phyloP scores from a whole-genome alignment of 805 yeast species.

The Metschnikowia sp. region DNA sequence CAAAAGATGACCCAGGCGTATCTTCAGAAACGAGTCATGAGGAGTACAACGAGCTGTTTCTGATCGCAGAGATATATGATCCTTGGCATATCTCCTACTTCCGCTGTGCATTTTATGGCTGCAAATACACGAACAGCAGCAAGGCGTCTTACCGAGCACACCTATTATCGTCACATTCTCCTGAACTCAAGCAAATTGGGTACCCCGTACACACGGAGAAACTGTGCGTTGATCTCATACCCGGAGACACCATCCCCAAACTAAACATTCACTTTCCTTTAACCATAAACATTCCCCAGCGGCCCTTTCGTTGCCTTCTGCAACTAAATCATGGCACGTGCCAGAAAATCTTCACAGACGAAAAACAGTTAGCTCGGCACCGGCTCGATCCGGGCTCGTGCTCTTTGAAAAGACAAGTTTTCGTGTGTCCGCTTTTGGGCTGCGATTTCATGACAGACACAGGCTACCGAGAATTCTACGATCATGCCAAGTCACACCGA shows the following conservation, averaged over 20 bases:
- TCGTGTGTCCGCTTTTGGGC: constrained; percentile 38
- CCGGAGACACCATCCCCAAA: constrained; percentile 13
- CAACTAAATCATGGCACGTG: constrained; percentile 5
- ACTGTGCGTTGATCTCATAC: background rate
- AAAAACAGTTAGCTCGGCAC: constrained; percentile 23
- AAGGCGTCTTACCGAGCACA: constrained; percentile 13
- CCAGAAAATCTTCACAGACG: constrained; percentile 10
- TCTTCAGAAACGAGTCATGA: background rate
- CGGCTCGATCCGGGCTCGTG: constrained; percentile 20
- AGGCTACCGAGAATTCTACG: constrained; percentile 8
- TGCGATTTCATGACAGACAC: constrained; percentile 39
- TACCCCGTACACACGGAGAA: constrained; percentile 11
- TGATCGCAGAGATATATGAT: constrained; percentile 7
- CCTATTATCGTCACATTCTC: constrained; percentile 9
- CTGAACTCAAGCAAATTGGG: constrained; percentile 14
- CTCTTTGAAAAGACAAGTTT: constrained; percentile 29
- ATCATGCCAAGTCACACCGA: constrained; percentile 9
- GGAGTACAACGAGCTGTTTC: constrained; percentile 8
- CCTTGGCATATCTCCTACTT: constrained; percentile 1
- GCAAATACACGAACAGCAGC: constrained; percentile 6
- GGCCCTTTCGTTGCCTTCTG: constrained; percentile 6
- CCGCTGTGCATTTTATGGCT: constrained; percentile 15
- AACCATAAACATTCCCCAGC: constrained; percentile 3
- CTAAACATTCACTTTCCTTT: constrained; percentile 18
- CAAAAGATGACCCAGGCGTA: too few species aligned